phyloP scores from a whole-genome alignment of 2,329 filamentous ascomycete species.

The Penicillium polonicum region DNA sequence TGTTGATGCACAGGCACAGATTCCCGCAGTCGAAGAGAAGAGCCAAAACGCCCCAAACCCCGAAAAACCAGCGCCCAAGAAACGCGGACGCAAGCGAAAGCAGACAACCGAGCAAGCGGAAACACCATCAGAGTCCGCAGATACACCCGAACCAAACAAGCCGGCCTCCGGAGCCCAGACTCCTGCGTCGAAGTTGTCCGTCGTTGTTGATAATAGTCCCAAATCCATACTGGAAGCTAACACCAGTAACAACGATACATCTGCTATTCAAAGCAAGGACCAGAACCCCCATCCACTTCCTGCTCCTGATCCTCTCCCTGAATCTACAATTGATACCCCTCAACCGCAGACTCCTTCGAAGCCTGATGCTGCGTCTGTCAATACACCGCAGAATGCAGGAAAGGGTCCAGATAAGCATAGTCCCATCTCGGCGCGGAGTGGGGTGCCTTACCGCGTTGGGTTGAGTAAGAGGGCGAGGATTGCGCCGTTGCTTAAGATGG shows the following conservation, averaged over 20 bases:
- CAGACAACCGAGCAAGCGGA: constrained; percentile 28
- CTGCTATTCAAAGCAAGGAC: background rate
- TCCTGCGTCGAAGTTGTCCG: background rate
- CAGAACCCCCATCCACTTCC: constrained; percentile 6
- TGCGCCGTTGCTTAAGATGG: constrained; percentile 48
- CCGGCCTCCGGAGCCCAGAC: background rate
- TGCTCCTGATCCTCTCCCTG: background rate
- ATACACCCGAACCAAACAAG: background rate
- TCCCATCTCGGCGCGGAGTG: constrained; percentile 40
- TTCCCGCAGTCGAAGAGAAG: background rate
- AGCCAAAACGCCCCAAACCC: background rate
- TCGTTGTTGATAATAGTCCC: constrained; percentile 3
- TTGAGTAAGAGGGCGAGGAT: constrained; percentile 51
- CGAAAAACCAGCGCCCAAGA: constrained; percentile 35
- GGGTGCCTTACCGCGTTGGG: constrained; percentile 48
- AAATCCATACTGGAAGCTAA: background rate
- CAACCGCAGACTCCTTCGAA: constrained; percentile 11
- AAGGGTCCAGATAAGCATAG: constrained; percentile 43
- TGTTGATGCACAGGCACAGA: background rate
- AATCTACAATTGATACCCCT: constrained; percentile 1
- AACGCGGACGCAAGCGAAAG: constrained; percentile 46
- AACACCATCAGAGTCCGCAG: background rate
- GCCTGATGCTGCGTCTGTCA: background rate
- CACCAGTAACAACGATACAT: background rate
- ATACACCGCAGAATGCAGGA: background rate